Conservation (phyloP, 2,329 filamentous ascomycete species). For the Aspergillus sp. region DNA sequence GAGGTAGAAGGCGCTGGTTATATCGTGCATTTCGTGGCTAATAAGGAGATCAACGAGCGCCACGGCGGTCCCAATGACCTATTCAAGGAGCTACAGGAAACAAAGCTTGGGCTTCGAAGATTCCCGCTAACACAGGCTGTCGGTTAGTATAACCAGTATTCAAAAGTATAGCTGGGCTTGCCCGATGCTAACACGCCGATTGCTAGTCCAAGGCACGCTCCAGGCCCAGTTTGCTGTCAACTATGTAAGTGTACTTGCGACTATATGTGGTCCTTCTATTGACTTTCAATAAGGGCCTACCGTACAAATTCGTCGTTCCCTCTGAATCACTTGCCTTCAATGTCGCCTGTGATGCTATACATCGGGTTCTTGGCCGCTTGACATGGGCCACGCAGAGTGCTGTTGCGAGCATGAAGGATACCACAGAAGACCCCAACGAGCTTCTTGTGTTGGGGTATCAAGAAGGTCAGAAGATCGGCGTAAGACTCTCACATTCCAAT, state of each 20-base stretch:
- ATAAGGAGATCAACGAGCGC: conserved; percentile 51
- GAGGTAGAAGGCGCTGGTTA: conserved; percentile 40
- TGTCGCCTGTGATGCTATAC: conserved; percentile 44
- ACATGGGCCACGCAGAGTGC: conserved; percentile 53
- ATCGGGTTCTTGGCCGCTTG: conserved; percentile 48
- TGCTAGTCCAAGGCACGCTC: conserved; percentile 36
- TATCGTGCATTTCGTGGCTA: conserved; percentile 59
- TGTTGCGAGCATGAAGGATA: conserved; percentile 26
- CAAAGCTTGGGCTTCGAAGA: conserved; percentile 50
- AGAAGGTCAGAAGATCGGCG: conserved; percentile 54
- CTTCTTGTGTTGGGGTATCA: conserved; percentile 57
- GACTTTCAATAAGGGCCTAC: conserved; percentile 50
- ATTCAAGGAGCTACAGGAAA: conserved; percentile 52
- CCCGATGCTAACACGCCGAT: neutral
- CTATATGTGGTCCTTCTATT: neutral
- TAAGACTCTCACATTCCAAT: conserved; percentile 24
- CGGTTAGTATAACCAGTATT: conserved; percentile 26
- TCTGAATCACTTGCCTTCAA: conserved; percentile 46
- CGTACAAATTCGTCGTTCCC: conserved; percentile 59
- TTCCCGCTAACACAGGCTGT: conserved; percentile 32
- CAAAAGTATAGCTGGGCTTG: neutral
- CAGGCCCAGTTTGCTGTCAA: conserved; percentile 52
- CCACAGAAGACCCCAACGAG: conserved; percentile 53
- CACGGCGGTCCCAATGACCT: conserved; percentile 61
- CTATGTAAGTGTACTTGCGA: conserved; percentile 35